phyloP scores from a whole-genome alignment of 495 filamentous ascomycete genomes.

The Acidomyces sp. region DNA sequence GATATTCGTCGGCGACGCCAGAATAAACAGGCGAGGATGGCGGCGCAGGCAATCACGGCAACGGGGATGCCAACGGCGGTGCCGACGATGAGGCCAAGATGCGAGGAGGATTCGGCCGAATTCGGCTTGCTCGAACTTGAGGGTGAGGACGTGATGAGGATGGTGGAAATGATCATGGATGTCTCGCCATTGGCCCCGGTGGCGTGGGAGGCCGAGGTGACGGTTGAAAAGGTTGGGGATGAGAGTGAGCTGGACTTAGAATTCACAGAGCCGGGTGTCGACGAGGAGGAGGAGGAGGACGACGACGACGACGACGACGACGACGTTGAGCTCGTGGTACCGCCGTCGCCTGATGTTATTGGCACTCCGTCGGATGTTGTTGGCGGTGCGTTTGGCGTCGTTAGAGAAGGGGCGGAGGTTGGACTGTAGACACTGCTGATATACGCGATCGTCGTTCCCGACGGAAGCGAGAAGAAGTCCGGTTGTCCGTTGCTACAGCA shows the following conservation, averaged over 20 bases:
- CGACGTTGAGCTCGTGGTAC: neutral
- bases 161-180: slow-evolving; percentile 1
- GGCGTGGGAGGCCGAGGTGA: neutral
- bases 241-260: neutral
- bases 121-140: neutral
- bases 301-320: neutral
- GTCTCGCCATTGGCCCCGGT: slow-evolving; percentile 3
- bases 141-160: neutral
- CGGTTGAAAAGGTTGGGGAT: neutral
- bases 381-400: neutral
- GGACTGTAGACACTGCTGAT: slow-evolving; percentile 7
- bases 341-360: neutral
- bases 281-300: neutral
- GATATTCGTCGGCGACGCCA: slow-evolving; percentile 1
- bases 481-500: slow-evolving; percentile 12
- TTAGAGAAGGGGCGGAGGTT: neutral
- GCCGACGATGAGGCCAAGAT: slow-evolving; percentile 12
- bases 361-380: neutral
- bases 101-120: neutral
- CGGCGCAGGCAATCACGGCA: slow-evolving; percentile 3
- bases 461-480: slow-evolving; percentile 7
- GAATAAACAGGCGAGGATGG: slow-evolving; percentile 7
- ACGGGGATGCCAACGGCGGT: slow-evolving; percentile 18
- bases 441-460: slow-evolving; percentile 3
- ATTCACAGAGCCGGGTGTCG: neutral